These are phyloP conservation scores for Tuber brumale DNA, from an alignment of 495 filamentous ascomycete species.

Conservation along the genomic window DNA sequence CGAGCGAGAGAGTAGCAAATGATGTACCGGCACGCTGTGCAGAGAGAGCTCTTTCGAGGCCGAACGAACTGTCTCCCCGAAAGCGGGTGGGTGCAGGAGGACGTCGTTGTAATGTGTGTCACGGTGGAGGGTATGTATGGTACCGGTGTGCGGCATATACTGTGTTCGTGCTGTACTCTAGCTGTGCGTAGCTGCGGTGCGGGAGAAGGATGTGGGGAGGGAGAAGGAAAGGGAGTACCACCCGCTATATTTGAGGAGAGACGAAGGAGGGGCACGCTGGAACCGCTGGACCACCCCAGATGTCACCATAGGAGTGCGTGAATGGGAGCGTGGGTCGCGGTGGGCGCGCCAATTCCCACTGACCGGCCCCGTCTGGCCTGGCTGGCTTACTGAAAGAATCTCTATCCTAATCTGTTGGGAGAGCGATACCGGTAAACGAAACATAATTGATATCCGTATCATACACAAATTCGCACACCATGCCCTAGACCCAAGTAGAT, in stretches of 20 bases:
- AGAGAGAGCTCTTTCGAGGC: background rate
- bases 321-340: background rate
- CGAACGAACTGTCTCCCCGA: background rate
- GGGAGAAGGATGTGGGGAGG: background rate
- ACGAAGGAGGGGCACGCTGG: background rate
- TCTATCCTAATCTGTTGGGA: background rate
- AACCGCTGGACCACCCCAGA: background rate
- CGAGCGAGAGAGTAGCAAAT: background rate
- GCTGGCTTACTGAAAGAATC: background rate
- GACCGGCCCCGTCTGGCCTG: background rate
- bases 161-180: background rate
- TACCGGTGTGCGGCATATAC: background rate
- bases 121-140: background rate
- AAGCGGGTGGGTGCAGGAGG: background rate
- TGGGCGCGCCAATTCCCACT: background rate
- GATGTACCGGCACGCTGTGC: background rate
- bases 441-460: background rate
- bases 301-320: background rate
- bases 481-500: background rate
- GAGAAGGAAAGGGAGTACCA: background rate
- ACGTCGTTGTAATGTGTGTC: background rate
- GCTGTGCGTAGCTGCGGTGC: background rate
- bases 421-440: background rate
- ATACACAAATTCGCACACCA: background rate
- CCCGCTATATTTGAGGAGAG: background rate